phyloP scores from a whole-genome alignment of 2,329 filamentous ascomycete genomes.

The Alternaria sp. region DNA sequence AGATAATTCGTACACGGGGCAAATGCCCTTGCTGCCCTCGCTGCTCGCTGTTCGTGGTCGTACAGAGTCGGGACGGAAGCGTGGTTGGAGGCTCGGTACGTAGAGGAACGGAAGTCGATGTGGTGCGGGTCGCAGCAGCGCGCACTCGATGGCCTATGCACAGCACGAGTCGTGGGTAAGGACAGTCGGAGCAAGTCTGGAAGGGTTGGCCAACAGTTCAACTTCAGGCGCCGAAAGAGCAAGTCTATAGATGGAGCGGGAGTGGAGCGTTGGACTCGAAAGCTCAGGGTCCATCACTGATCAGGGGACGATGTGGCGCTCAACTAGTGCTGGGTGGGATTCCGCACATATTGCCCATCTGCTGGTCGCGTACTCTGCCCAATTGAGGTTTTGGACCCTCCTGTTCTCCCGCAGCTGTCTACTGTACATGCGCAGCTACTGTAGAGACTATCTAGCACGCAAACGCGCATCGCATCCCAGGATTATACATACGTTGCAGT shows the following conservation, averaged over 20 bases:
- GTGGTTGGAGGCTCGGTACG: conserved; percentile 17
- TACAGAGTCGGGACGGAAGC: conserved; percentile 16
- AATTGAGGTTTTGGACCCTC: conserved; percentile 10
- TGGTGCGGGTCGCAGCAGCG: conserved; percentile 10
- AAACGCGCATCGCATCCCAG: background rate
- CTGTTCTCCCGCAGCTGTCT: conserved; percentile 10
- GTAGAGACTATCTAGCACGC: background rate
- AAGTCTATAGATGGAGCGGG: conserved; percentile 9
- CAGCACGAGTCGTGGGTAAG: conserved; percentile 11
- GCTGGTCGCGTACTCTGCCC: conserved; percentile 13
- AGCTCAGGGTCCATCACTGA: conserved; percentile 14
- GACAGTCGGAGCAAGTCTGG: conserved; percentile 10
- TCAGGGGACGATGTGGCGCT: conserved; percentile 16
- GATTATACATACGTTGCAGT: conserved; percentile 3
- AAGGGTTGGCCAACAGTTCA: conserved; percentile 16
- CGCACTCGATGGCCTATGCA: conserved; percentile 16
- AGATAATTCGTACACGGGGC: conserved; percentile 39
- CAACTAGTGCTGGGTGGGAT: conserved; percentile 11
- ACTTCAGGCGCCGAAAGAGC: conserved; percentile 9
- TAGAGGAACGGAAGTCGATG: conserved; percentile 9
- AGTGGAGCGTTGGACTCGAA: conserved; percentile 16
- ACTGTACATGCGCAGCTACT: conserved; percentile 4
- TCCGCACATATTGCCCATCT: conserved; percentile 15
- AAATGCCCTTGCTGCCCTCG: conserved; percentile 29
- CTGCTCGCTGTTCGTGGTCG: conserved; percentile 20